Base-by-base conservation (phyloP, 169 alveolate genomes). In the Besnoitia besnoiti region DNA sequence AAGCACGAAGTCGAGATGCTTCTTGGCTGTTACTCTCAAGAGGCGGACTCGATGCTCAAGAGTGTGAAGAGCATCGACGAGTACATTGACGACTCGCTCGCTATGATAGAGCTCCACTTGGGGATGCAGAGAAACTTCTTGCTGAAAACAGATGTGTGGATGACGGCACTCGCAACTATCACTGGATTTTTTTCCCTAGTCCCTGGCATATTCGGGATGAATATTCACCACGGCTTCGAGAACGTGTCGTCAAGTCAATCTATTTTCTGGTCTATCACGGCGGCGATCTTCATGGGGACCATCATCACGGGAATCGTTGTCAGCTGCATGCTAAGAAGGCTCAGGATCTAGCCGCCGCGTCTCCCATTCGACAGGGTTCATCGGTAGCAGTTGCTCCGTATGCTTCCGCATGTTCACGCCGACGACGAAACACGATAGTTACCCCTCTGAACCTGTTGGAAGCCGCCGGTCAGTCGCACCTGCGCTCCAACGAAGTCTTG, bases 151-250 rank as follows among this genome's bases (percentile, higher is more conserved):
- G 95, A 94, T 46, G 90, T 94, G 77, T 93, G 95, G 40, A 49
- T 94, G 51, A 88, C 95, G 35, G 84, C 91, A 37, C 91, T 94
- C 19, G 95, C 95, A 27, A 92, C 95, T 47, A 75, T 94, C 42
- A 80, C 75, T 24, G 95, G 95, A 0, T 94, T 94, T 73, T 94
- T 93, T 42, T 95, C 94, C 0, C 89, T 94, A 49, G 90, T 94
- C 55, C 94, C 95, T 19, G 95, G 91, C 5, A 85, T 92, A 67
- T 94, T 94, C 79, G 95, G 95, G 55, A 94, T 94, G 95, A 94
- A 94, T 55, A 55, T 94, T n/a, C 89, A 87, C 62, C 90, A 91
- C 73, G 95, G 95, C 19, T 90, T 94, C 46, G 95, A 94, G 85
- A 94, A 92, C 37, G 73, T 85, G 35, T 91, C 92, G 27, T 19